Evolutionary conservation across 768 basidiomycete species (phyloP).

Genomic region (Galerina sulciceps): DNA sequence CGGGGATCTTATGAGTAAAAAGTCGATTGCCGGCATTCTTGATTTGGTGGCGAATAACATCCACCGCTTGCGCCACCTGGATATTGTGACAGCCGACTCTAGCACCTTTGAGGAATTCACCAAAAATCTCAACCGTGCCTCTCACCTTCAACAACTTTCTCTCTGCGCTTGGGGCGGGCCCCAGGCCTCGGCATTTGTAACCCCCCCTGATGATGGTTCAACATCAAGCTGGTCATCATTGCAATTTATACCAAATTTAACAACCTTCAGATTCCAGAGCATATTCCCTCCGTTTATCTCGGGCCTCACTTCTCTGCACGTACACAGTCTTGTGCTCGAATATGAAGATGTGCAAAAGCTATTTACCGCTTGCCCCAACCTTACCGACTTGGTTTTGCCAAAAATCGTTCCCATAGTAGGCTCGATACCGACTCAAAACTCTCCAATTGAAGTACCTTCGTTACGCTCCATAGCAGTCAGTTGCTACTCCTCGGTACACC

Average conservation of each 20-base stretch:
- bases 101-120: slow-evolving; percentile 5
- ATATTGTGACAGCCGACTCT: slow-evolving; percentile 4
- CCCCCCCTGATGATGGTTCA: not conserved
- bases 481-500: not conserved
- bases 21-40: not conserved
- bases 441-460: slow-evolving; percentile 10
- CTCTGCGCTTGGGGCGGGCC: slow-evolving; percentile 2
- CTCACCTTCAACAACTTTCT: slow-evolving; percentile 19
- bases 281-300: slow-evolving; percentile 10
- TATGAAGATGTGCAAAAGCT: slow-evolving; percentile 14
- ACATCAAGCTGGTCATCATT: slow-evolving; percentile 7
- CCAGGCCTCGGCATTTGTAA: not conserved
- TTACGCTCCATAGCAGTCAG: slow-evolving; percentile 17
- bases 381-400: slow-evolving; percentile 13
- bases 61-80: slow-evolving; percentile 17
- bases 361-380: slow-evolving; percentile 16
- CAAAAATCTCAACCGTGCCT: not conserved
- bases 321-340: slow-evolving; percentile 7
- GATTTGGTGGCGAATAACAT: not conserved
- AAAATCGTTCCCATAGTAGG: slow-evolving; percentile 8
- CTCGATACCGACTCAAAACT: not conserved
- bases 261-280: slow-evolving; percentile 14
- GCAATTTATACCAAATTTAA: slow-evolving; percentile 6
- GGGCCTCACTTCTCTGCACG: slow-evolving; percentile 14
- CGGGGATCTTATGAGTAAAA: not conserved